These are phyloP conservation scores for Acacia acuminata DNA, from an alignment of 306 rosid species.

Conservation along the genomic window DNA sequence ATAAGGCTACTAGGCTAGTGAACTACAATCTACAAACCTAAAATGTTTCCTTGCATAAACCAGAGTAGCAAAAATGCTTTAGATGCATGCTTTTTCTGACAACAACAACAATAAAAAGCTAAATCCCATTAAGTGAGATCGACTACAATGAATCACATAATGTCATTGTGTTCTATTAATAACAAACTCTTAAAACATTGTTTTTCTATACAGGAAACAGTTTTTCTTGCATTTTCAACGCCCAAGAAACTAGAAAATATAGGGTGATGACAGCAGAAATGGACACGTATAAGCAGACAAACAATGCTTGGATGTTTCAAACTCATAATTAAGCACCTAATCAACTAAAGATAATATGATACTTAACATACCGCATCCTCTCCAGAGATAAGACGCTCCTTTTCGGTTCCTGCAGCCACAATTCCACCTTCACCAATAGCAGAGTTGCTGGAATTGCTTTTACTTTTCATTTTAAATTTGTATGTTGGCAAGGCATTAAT, in stretches of 20 bases:
- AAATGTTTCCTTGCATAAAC: background rate
- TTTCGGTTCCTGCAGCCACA: slow-evolving; percentile 82
- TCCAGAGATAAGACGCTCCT: slow-evolving; percentile 68
- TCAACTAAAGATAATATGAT: slow-evolving; percentile 11
- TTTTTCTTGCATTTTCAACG: background rate
- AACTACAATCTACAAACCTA: slow-evolving; percentile 4
- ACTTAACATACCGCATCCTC: slow-evolving; percentile 85
- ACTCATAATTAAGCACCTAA: slow-evolving; percentile 2
- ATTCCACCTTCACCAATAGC: slow-evolving; percentile 63
- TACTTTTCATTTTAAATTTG: slow-evolving; percentile 66
- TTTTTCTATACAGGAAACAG: background rate
- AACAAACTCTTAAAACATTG: background rate
- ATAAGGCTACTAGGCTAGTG: background rate
- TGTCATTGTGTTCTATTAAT: background rate
- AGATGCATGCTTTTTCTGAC: background rate
- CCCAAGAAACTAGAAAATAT: background rate
- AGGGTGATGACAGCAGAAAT: background rate
- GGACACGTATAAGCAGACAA: background rate
- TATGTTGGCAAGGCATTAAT: slow-evolving; percentile 76
- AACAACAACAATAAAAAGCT: background rate
- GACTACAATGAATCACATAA: too few relatives aligned
- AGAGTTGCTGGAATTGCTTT: slow-evolving; percentile 45
- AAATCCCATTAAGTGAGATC: background rate
- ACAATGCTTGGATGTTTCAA: background rate
- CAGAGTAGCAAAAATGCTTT: background rate